Evolutionary conservation across 108 stramenopile genomes (phyloP), one percentile per base, ranked within the genome.

Genomic region (Skeletonema costatum): DNA sequence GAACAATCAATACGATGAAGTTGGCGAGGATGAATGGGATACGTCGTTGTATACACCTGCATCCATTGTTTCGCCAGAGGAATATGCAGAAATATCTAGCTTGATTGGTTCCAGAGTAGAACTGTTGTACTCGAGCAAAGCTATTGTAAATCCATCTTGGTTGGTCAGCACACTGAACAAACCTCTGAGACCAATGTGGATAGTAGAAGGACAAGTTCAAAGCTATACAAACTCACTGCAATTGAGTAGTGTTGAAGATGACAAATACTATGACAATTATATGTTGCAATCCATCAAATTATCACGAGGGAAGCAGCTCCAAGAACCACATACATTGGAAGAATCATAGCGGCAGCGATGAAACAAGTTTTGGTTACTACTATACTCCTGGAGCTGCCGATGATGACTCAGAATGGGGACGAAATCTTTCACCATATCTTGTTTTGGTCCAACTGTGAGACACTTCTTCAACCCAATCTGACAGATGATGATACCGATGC

Each of bases 301-400:
- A 50, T 65, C 17, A 68, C 67, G 65, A 48, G 14, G 39, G 50
- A 3, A 63, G 70, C 31, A 50, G 38, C 29, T 21, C 21, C 9
- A 80, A 50, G 21, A 80, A 65, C 60, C 78, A 73, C 25, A 58
- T 83, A 16, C 33, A 74, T 30, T 84, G 83, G 80, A 76, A 75
- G 7, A 36, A 38, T 7, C 51, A 72, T 19, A 30, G 41, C 59
- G 12, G n/a, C 46, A 59, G 60, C n/a, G 9, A n/a, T 32, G 32
- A 33, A 50, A 42, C 13, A 39, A 60, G 10, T 32, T 30, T 13
- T 19, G 42, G 76, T 4, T 87, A 82, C 51, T 86, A 77, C 46
- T 89, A 93, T 60, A 82, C 80, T 5, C 87, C 89, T 36, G 92
- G 92, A 42, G 87, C 88, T 33, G 92, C 89, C 30, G 93, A 94